A percentile compares a stretch with the other conserved stretches of the same genome.
Conservation (phyloP, 1,284 basidiomycete genomes). For the Microbotryum scabiosae region DNA sequence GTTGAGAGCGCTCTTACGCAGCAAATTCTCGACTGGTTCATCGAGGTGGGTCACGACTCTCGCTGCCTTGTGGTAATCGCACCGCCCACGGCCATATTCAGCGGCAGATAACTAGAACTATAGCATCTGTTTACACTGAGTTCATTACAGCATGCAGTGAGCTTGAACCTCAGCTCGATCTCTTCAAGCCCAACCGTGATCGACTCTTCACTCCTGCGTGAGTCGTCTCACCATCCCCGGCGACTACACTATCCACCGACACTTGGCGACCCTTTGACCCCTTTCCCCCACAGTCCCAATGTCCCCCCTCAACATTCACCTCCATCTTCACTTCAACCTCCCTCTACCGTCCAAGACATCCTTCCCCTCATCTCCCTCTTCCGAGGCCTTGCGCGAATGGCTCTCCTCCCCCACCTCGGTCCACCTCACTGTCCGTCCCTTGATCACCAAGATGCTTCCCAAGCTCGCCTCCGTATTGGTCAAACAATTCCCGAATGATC, state of each 20-base stretch:
- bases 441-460: background rate
- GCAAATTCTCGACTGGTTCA: constrained; percentile 6
- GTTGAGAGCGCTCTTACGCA: background rate
- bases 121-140: background rate
- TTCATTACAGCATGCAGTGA: background rate
- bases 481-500: constrained; percentile 8
- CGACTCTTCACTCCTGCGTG: background rate
- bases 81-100: no score
- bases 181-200: no score
- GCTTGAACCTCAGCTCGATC: background rate
- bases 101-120: background rate
- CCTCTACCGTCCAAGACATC: background rate
- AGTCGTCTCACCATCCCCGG: background rate
- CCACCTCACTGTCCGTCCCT: constrained; percentile 7
- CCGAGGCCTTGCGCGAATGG: background rate
- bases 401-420: background rate
- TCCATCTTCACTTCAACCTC: background rate
- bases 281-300: background rate
- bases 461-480: constrained; percentile 3
- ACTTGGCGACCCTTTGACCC: background rate
- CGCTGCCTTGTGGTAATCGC: background rate
- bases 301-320: background rate
- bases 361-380: background rate
- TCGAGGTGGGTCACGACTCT: background rate
- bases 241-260: background rate